phyloP scores from a whole-genome alignment of 306 rosid species.

The Bauhinia variegata region DNA sequence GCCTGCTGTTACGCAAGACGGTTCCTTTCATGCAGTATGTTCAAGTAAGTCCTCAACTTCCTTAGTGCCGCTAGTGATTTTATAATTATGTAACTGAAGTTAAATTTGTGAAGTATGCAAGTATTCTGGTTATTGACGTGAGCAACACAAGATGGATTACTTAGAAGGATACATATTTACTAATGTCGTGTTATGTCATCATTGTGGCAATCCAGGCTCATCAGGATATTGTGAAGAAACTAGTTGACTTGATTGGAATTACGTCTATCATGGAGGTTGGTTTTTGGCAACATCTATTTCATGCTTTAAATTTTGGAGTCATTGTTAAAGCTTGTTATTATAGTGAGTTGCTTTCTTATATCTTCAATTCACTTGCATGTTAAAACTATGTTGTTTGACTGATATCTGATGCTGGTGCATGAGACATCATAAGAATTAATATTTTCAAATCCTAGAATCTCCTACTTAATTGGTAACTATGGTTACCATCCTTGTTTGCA shows the following conservation, averaged over 20 bases:
- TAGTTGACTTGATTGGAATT: slow-evolving; percentile 95
- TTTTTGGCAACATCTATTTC: slow-evolving; percentile 36
- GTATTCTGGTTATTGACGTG: not conserved
- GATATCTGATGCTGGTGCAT: slow-evolving; percentile 8
- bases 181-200: slow-evolving; percentile 14
- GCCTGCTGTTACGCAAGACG: slow-evolving; percentile 94
- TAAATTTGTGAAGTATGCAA: too few relatives aligned
- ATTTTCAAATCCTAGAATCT: not conserved
- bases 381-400: slow-evolving; percentile 11
- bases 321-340: not conserved
- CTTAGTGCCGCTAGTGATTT: not conserved
- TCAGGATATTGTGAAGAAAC: slow-evolving; percentile 79
- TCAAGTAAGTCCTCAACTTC: slow-evolving; percentile 66
- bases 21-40: slow-evolving; percentile 85
- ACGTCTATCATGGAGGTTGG: slow-evolving; percentile 99
- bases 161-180: too few relatives aligned
- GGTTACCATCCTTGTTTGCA: not conserved
- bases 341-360: not conserved
- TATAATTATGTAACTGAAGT: too few relatives aligned
- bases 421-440: not conserved
- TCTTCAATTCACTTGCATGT: slow-evolving; percentile 30
- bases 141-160: too few relatives aligned
- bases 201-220: slow-evolving; percentile 63
- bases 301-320: slow-evolving; percentile 35
- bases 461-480: slow-evolving; percentile 2